Evolutionary conservation across 805 yeast species (phyloP).

Genomic region (Candida multigemmis): DNA sequence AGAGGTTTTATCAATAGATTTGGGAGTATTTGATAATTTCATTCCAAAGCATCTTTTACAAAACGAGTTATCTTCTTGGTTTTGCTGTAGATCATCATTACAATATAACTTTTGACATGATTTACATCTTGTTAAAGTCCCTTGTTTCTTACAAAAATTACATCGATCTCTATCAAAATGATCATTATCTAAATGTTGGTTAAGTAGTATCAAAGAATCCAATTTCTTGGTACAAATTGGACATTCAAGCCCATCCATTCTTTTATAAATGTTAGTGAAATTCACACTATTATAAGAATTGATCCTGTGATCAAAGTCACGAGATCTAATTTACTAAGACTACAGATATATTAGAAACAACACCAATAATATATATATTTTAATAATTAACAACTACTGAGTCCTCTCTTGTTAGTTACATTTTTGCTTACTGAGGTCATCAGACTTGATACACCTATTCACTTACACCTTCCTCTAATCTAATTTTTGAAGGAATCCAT

Average conservation of each 20-base stretch:
- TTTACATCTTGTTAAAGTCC: too few relatives aligned
- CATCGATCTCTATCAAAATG: constrained; percentile 42
- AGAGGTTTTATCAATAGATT: too few relatives aligned
- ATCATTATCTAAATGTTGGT: constrained; percentile 62
- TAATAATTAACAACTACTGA: not conserved
- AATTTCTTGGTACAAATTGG: constrained; percentile 64
- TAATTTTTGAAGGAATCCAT: constrained; percentile 53
- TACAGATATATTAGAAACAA: not conserved
- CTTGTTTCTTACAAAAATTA: too few relatives aligned
- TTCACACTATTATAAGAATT: not conserved
- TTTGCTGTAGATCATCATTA: too few relatives aligned
- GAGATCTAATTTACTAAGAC: not conserved
- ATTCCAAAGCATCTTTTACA: too few relatives aligned
- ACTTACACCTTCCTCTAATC: constrained; percentile 11
- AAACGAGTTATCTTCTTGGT: too few relatives aligned
- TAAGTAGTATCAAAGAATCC: constrained; percentile 46
- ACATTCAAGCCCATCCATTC: constrained; percentile 27
- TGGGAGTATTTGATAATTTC: too few relatives aligned
- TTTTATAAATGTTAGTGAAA: not conserved
- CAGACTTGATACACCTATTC: constrained; percentile 1
- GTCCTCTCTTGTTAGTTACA: not conserved
- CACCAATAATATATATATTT: not conserved
- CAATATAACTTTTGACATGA: constrained; percentile 72
- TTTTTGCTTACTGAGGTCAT: too few relatives aligned
- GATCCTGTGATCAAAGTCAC: not conserved